These are phyloP conservation scores for Herpetomonas samuelpessoai DNA, from an alignment of 208 protist genomes.

Conservation along the genomic window DNA sequence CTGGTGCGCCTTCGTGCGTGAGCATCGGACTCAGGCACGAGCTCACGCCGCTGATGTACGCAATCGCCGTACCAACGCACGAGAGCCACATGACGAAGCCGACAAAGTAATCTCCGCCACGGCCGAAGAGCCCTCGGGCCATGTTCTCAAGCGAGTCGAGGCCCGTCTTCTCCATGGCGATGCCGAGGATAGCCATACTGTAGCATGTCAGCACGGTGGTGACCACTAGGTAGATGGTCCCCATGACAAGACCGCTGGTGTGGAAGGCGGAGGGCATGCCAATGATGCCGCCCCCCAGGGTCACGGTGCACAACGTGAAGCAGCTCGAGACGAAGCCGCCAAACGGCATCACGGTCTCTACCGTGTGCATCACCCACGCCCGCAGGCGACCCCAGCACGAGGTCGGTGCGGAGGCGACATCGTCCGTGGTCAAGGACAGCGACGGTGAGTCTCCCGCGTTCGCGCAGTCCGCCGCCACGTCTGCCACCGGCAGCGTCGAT, in stretches of 20 bases:
- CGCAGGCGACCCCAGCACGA: too few relatives aligned
- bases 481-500: too few relatives aligned
- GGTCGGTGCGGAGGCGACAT: too few relatives aligned
- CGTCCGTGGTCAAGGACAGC: too few relatives aligned
- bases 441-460: too few relatives aligned
- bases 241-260: conserved; percentile 53
- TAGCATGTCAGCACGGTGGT: conserved; percentile 53
- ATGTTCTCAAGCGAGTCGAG: conserved; percentile 56
- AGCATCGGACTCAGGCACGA: conserved; percentile 58
- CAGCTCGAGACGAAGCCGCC: conserved; percentile 46
- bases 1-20: conserved; percentile 20
- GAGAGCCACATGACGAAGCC: conserved; percentile 57
- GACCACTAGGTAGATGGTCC: conserved; percentile 54
- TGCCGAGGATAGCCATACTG: conserved; percentile 50
- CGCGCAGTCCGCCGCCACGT: too few relatives aligned
- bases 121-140: conserved; percentile 39
- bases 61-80: conserved; percentile 64
- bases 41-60: conserved; percentile 71
- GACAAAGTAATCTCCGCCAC: conserved; percentile 61
- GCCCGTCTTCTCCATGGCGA: conserved; percentile 50
- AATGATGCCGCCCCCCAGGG: conserved; percentile 65
- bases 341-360: conserved; percentile 26
- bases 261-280: conserved; percentile 50
- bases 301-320: conserved; percentile 59
- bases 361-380: conserved; percentile 2